Evolutionary conservation across 176 grass and related monocot genomes (phyloP).

Genomic region (Raddia guianensis): DNA sequence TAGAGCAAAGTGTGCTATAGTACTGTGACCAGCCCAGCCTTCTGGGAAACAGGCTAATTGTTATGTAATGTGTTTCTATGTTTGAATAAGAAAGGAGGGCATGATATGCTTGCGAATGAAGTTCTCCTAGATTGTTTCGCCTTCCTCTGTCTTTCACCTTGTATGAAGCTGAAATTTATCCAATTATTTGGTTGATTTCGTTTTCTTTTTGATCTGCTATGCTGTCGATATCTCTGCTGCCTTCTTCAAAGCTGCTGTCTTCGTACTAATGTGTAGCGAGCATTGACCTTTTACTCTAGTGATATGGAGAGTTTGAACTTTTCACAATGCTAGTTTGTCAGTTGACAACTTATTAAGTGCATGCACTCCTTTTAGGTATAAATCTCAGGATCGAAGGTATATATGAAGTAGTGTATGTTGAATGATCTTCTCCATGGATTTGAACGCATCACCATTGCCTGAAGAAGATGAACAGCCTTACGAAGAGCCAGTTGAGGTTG

Average conservation of each 20-base stretch:
- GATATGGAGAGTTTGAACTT: not conserved
- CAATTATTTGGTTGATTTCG: not conserved
- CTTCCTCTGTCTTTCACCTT: not conserved
- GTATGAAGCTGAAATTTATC: not conserved
- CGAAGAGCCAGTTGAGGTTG: conserved; percentile 53
- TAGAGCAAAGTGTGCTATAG: not conserved
- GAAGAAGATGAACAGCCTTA: conserved; percentile 92
- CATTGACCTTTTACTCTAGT: not conserved
- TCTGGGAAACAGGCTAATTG: conserved; percentile 11
- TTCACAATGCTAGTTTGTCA: not conserved
- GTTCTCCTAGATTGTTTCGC: conserved; percentile 9
- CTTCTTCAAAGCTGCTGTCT: conserved; percentile 3
- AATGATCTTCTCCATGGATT: conserved; percentile 75
- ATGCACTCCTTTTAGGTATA: conserved; percentile 28
- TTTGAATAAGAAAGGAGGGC: conserved; percentile 3
- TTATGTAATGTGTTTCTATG: not conserved
- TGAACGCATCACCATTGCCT: conserved; percentile 90
- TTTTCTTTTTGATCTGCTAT: not conserved
- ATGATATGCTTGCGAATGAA: not conserved
- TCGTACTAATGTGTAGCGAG: not conserved
- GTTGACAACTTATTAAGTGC: not conserved
- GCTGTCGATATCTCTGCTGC: conserved; percentile 12
- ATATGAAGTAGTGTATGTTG: conserved; percentile 57
- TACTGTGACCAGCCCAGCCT: not conserved
- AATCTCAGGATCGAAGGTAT: conserved; percentile 17